A percentile compares a stretch with the other conserved stretches of the same genome.
Evolutionary conservation across 2,329 filamentous ascomycete genomes (phyloP).

Genomic region (Paecilomyces niveus): DNA sequence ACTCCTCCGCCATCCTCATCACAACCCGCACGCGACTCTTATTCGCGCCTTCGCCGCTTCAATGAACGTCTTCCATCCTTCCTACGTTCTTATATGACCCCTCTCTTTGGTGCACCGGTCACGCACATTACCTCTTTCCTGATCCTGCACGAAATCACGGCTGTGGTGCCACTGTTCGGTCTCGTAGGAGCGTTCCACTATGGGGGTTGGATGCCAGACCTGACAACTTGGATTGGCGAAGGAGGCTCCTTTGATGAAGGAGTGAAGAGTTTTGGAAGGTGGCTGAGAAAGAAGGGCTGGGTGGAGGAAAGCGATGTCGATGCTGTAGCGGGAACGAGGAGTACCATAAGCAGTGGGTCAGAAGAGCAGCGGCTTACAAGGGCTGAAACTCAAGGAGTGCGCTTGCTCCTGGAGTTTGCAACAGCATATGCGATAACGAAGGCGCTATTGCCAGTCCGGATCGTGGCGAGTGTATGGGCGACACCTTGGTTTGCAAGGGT

Average conservation of each 20-base stretch:
- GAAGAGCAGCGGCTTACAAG: slow-evolving; percentile 12
- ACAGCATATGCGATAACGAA: slow-evolving; percentile 91
- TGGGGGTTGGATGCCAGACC: slow-evolving; percentile 62
- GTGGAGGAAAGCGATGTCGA: slow-evolving; percentile 45
- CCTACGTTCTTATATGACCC: slow-evolving; percentile 61
- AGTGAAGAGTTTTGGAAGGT: slow-evolving; percentile 67
- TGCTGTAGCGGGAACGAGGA: slow-evolving; percentile 35
- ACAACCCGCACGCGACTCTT: slow-evolving; percentile 11
- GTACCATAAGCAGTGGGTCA: slow-evolving; percentile 18
- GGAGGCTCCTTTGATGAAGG: slow-evolving; percentile 47
- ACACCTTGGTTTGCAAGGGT: slow-evolving; percentile 85
- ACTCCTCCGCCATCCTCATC: slow-evolving; percentile 6
- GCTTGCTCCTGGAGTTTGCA: slow-evolving; percentile 61
- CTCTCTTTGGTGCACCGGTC: slow-evolving; percentile 67
- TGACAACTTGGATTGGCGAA: slow-evolving; percentile 23
- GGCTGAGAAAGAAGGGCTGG: slow-evolving; percentile 74
- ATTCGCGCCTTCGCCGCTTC: slow-evolving; percentile 25
- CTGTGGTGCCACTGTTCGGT: slow-evolving; percentile 68
- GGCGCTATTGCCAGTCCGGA: slow-evolving; percentile 67
- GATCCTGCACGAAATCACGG: slow-evolving; percentile 85
- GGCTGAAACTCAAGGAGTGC: slow-evolving; percentile 39
- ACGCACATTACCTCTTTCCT: slow-evolving; percentile 82
- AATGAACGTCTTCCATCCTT: slow-evolving; percentile 54
- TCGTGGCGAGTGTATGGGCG: slow-evolving; percentile 73
- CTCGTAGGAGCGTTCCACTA: slow-evolving; percentile 76